Conservation (phyloP, 2,329 filamentous ascomycete genomes). For the Curvularia eragrostidis region DNA sequence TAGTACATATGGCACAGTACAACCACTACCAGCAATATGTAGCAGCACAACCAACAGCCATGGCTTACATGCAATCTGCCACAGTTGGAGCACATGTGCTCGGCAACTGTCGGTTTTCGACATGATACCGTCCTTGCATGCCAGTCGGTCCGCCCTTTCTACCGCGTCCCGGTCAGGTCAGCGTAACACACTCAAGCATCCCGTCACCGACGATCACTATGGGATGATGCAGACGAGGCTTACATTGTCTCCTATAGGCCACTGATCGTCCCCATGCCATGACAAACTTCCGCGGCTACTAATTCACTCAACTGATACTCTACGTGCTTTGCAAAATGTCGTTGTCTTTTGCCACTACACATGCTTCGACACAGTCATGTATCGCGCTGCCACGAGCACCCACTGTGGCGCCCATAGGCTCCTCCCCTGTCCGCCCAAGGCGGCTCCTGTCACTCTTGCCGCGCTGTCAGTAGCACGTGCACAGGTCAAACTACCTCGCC, state of each 20-base stretch:
- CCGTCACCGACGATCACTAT: slow-evolving; percentile 12
- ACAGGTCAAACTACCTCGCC: slow-evolving; percentile 1
- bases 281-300: neutral
- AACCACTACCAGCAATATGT: neutral
- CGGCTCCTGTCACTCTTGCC: slow-evolving; percentile 3
- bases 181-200: slow-evolving; percentile 7
- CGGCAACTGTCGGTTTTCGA: slow-evolving; percentile 11
- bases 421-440: neutral
- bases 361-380: neutral
- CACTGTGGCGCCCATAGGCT: neutral
- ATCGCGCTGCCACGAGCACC: neutral
- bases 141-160: slow-evolving; percentile 12
- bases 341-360: neutral
- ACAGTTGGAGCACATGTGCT: slow-evolving; percentile 1
- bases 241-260: slow-evolving; percentile 1
- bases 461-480: slow-evolving; percentile 3
- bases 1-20: neutral
- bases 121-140: slow-evolving; percentile 6
- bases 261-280: neutral
- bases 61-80: slow-evolving; percentile 4
- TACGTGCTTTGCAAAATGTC: neutral
- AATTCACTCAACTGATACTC: neutral
- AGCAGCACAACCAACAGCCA: slow-evolving; percentile 4
- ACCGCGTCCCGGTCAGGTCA: slow-evolving; percentile 10
- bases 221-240: slow-evolving; percentile 6